Base-by-base conservation (phyloP, 2,329 filamentous ascomycete species). In the Helotiales sp. region DNA sequence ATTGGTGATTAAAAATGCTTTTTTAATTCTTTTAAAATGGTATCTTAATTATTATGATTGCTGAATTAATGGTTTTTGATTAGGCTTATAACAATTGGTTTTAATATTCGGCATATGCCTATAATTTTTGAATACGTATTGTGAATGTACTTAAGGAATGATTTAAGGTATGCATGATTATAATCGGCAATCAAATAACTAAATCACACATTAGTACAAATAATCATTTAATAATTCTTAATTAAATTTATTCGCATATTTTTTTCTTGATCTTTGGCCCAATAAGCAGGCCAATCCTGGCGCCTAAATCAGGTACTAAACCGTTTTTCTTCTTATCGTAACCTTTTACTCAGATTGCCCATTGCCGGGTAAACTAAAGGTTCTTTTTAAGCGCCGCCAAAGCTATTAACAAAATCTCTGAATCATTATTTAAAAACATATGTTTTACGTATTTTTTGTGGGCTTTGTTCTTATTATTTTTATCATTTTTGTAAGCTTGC, bases 161-260 rank as follows among this genome's bases (percentile, higher is more conserved):
- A 55, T 34, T 64, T 67, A 45, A 67, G 43, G 61, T 55, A 67
- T 22, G 28, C 28, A 52, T 67, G 40, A 43, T 67, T 50, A 60
- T 63, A 67, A 67, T 63, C 65, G 60, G 52, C 40, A 63, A 60
- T 67, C 65, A 50, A 52, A 40, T 67, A 67, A 58, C 60, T 67
- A 66, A 26, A 63, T 63, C 24, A 63, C 17, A 66, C 7, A 66
- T 66, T 28, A 59, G 50, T 28, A 66, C 28, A 66, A 66, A 34
- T 24, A 66, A 63, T 59, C 43, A 66, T 59, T 66, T 66, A 24
- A 66, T 50, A 50, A 37, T 52, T 24, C 26, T 52, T 28, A 6
- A 32, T 58, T 58, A 62, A 37, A 62, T 65, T 40, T 24, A 59
- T 65, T 40, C 40, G 13, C 50, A 66, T n/a, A 58, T 66, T 63